Conservation (phyloP, 148 eudicot species). For the Drosera capensis region DNA sequence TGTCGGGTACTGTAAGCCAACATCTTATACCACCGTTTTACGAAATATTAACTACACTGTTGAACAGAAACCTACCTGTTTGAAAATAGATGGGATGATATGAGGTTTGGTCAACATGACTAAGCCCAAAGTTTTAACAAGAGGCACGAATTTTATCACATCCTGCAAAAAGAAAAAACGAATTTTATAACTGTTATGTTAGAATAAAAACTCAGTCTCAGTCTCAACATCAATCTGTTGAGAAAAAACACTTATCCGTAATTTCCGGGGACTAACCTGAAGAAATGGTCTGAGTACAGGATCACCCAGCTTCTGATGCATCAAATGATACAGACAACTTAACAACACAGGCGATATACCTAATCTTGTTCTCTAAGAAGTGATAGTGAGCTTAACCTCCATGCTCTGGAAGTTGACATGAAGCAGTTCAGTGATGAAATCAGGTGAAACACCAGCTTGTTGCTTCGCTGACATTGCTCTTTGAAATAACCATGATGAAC, state of each 20-base stretch:
- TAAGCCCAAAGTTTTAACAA: constrained; percentile 87
- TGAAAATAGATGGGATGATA: constrained; percentile 80
- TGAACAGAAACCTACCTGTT: constrained; percentile 44
- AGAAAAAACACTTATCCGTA: not conserved
- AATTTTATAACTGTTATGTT: not conserved
- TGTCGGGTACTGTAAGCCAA: too few relatives aligned
- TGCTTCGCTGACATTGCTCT: constrained; percentile 95
- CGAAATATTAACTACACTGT: too few relatives aligned
- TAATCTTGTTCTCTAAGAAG: too few relatives aligned
- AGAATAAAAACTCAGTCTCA: not conserved
- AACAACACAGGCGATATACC: too few relatives aligned
- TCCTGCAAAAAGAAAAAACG: constrained; percentile 35
- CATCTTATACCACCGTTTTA: too few relatives aligned
- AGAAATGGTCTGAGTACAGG: constrained; percentile 94
- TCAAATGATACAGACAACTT: not conserved
- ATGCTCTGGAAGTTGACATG: constrained; percentile 68
- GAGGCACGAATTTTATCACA: constrained; percentile 95
- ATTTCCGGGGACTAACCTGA: constrained; percentile 38
- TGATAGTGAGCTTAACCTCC: too few relatives aligned
- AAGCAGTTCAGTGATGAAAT: constrained; percentile 80
- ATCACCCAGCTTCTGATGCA: constrained; percentile 76
- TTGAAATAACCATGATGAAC: constrained; percentile 97
- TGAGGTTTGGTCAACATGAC: constrained; percentile 78
- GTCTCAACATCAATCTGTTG: not conserved
- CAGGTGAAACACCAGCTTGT: constrained; percentile 52